A percentile compares a stretch with the other conserved stretches of the same genome.
phyloP scores from a whole-genome alignment of 2,329 filamentous ascomycete genomes.

The Colletotrichum spinosum region DNA sequence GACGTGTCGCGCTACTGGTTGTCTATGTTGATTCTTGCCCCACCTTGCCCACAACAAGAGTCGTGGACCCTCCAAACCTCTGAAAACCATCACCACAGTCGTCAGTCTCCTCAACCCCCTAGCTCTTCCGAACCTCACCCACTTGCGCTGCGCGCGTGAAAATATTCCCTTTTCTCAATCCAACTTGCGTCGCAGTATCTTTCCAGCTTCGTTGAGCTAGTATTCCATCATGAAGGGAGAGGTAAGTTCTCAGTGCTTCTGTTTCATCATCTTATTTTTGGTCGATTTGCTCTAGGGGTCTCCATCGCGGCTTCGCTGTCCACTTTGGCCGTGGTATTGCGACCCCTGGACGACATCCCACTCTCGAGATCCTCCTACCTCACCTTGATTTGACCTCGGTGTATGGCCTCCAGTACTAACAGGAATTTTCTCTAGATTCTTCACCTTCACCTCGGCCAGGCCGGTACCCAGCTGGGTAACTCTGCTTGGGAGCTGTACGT shows the following conservation, averaged over 20 bases:
- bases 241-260: slow-evolving; percentile 52
- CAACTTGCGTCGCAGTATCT: slow-evolving; percentile 39
- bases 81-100: slow-evolving; percentile 48
- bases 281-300: neutral
- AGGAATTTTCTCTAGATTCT: slow-evolving; percentile 60
- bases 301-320: slow-evolving; percentile 29
- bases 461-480: slow-evolving; percentile 80
- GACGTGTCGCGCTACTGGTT: slow-evolving; percentile 36
- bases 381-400: slow-evolving; percentile 13
- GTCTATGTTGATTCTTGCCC: slow-evolving; percentile 41
- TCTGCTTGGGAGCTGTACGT: slow-evolving; percentile 82
- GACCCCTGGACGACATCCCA: slow-evolving; percentile 26
- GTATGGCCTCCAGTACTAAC: slow-evolving; percentile 17
- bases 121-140: slow-evolving; percentile 42
- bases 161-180: slow-evolving; percentile 41
- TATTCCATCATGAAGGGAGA: slow-evolving; percentile 67
- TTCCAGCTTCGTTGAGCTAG: slow-evolving; percentile 38
- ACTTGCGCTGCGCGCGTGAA: slow-evolving; percentile 50
- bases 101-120: slow-evolving; percentile 40
- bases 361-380: slow-evolving; percentile 6
- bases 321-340: slow-evolving; percentile 17
- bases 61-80: slow-evolving; percentile 41
- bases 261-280: slow-evolving; percentile 21
- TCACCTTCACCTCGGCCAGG: slow-evolving; percentile 75
- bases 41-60: slow-evolving; percentile 44